Conservation (phyloP, 805 yeast genomes). For the Ascoidea asiatica region DNA sequence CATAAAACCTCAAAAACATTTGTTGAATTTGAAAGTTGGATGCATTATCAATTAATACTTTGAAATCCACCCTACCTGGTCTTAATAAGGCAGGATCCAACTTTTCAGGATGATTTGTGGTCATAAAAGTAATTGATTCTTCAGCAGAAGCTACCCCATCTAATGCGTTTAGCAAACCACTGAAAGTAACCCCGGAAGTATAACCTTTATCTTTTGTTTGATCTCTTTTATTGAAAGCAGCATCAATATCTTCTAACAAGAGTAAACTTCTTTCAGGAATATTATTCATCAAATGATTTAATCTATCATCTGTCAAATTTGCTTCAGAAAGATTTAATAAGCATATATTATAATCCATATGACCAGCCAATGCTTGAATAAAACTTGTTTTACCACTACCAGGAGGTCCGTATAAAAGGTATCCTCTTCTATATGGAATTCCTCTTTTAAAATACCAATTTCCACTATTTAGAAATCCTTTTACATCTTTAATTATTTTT, state of each 20-base stretch:
- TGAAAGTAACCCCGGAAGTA: slow-evolving; percentile 83
- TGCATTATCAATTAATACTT: slow-evolving; percentile 79
- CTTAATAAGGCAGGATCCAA: slow-evolving; percentile 87
- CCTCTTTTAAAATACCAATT: slow-evolving; percentile 93
- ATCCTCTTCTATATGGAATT: slow-evolving; percentile 95
- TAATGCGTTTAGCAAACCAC: slow-evolving; percentile 84
- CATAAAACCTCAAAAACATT: slow-evolving; percentile 86
- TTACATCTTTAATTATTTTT: slow-evolving; percentile 52
- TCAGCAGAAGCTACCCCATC: slow-evolving; percentile 98
- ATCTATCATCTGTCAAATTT: slow-evolving; percentile 84
- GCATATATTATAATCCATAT: slow-evolving; percentile 89
- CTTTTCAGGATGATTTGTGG: slow-evolving; percentile 92
- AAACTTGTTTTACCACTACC: slow-evolving; percentile 95
- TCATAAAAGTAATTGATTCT: slow-evolving; percentile 93
- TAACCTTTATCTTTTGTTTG: slow-evolving; percentile 70
- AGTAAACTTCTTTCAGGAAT: slow-evolving; percentile 82
- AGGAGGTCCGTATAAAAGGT: slow-evolving; percentile 90
- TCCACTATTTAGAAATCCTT: slow-evolving; percentile 67
- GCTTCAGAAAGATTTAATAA: slow-evolving; percentile 82
- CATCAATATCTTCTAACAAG: slow-evolving; percentile 86
- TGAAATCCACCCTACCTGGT: slow-evolving; percentile 89
- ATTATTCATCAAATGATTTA: slow-evolving; percentile 92
- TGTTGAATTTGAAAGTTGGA: slow-evolving; percentile 59
- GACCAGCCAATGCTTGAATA: slow-evolving; percentile 94
- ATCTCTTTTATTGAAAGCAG: slow-evolving; percentile 78